Evolutionary conservation across 106 monocot species (phyloP).

Genomic region (Posidonia australis): DNA sequence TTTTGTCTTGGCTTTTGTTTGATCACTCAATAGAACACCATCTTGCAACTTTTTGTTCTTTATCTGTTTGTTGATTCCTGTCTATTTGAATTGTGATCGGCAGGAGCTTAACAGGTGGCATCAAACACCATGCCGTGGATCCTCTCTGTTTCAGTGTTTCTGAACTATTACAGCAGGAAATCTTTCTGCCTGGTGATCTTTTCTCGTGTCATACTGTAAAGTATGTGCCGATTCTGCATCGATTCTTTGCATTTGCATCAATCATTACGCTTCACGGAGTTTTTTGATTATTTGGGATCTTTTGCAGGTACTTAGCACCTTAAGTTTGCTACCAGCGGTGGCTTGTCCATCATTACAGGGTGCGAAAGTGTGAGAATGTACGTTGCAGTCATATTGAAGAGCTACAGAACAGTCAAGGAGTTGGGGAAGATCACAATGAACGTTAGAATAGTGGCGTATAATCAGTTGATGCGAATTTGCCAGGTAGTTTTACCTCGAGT

Average conservation of each 20-base stretch:
- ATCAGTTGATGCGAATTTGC: constrained; percentile 47
- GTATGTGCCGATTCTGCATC: neutral
- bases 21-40: too few species aligned
- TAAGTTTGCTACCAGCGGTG: too few species aligned
- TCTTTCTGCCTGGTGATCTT: constrained; percentile 12
- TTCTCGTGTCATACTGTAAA: constrained; percentile 21
- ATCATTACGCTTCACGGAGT: neutral
- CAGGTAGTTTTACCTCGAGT: constrained; percentile 22
- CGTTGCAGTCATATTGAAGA: constrained; percentile 37
- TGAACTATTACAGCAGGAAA: constrained; percentile 12
- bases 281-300: neutral
- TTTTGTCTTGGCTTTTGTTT: too few species aligned
- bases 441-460: constrained; percentile 37
- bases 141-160: constrained; percentile 1
- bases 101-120: neutral
- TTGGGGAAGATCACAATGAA: constrained; percentile 42
- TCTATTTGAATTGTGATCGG: neutral
- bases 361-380: constrained; percentile 41
- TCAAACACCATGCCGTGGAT: constrained; percentile 12
- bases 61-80: neutral
- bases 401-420: constrained; percentile 25
- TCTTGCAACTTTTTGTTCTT: too few species aligned
- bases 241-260: too few species aligned
- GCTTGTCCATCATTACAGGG: too few species aligned
- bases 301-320: too few species aligned